A percentile compares a stretch with the other conserved stretches of the same genome.
Evolutionary conservation across 2,329 filamentous ascomycete species (phyloP).

Genomic region (Colletotrichum eleusines): DNA sequence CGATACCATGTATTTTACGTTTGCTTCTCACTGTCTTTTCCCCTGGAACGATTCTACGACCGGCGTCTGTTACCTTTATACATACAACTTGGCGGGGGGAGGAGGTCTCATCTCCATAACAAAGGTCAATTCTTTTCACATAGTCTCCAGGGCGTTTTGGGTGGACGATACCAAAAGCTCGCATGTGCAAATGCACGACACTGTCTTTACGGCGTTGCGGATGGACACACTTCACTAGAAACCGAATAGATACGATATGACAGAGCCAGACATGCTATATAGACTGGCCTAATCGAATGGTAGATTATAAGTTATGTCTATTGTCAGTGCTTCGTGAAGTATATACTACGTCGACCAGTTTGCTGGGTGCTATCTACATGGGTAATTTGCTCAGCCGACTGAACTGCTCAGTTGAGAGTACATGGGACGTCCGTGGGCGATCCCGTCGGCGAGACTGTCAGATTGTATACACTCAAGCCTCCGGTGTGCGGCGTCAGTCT

Average conservation of each 20-base stretch:
- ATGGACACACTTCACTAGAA: background rate
- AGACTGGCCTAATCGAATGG: no score
- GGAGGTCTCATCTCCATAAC: background rate
- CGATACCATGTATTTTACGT: conserved; percentile 30
- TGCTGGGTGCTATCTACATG: no score
- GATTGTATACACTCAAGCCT: conserved; percentile 33
- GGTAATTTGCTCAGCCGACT: background rate
- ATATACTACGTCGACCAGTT: background rate
- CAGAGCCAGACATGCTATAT: background rate
- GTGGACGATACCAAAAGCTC: conserved; percentile 1
- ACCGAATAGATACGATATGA: conserved; percentile 1
- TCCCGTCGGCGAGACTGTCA: conserved; percentile 24
- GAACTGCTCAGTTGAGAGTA: conserved; percentile 1
- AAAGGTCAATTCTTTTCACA: background rate
- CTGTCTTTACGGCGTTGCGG: conserved; percentile 31
- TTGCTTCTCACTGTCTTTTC: conserved; percentile 10
- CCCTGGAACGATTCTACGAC: conserved; percentile 27
- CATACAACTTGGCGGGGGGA: background rate
- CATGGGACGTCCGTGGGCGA: conserved; percentile 31
- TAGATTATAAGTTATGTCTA: background rate
- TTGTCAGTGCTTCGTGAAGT: background rate
- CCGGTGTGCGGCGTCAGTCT: conserved; percentile 26
- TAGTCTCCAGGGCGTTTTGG: conserved; percentile 4
- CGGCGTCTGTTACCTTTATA: conserved; percentile 13
- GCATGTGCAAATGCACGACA: conserved; percentile 17